These are phyloP conservation scores for Botrytis sinoallii DNA, from an alignment of 2,329 filamentous ascomycete species.

Conservation along the genomic window DNA sequence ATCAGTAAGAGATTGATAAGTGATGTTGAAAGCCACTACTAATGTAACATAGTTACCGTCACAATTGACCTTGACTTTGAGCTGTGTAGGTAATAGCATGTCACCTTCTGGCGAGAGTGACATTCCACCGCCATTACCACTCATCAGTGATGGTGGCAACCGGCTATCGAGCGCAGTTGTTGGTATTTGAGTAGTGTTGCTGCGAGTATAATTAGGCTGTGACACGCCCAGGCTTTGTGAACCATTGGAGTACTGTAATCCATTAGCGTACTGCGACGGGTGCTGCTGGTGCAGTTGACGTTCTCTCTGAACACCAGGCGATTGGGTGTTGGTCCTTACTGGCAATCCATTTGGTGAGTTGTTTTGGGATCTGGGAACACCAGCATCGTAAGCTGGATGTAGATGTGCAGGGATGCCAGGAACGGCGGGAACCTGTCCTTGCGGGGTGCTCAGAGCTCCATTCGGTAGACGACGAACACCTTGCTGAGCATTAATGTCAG, in stretches of 20 bases:
- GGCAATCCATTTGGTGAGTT: slow-evolving; percentile 73
- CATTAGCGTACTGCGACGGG: slow-evolving; percentile 37
- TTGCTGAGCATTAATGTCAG: slow-evolving; percentile 76
- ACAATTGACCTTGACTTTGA: slow-evolving; percentile 95
- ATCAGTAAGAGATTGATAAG: slow-evolving; percentile 89
- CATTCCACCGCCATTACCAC: slow-evolving; percentile 5
- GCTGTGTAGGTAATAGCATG: slow-evolving; percentile 62
- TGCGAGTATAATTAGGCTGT: slow-evolving; percentile 38
- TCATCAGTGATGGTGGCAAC: slow-evolving; percentile 46
- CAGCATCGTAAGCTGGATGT: slow-evolving; percentile 56
- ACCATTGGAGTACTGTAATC: slow-evolving; percentile 37
- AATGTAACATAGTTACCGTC: slow-evolving; percentile 90
- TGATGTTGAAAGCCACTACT: slow-evolving; percentile 94
- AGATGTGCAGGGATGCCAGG: slow-evolving; percentile 73
- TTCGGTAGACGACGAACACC: slow-evolving; percentile 49
- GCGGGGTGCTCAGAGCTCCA: slow-evolving; percentile 43
- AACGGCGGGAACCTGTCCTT: slow-evolving; percentile 59
- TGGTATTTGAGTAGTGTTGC: slow-evolving; percentile 31
- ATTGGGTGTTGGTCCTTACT: slow-evolving; percentile 66
- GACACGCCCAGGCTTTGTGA: slow-evolving; percentile 11
- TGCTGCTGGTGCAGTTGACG: slow-evolving; percentile 44
- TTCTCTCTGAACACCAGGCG: slow-evolving; percentile 64
- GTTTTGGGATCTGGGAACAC: slow-evolving; percentile 74
- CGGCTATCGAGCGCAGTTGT: slow-evolving; percentile 37
- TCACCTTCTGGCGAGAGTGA: slow-evolving; percentile 43